Evolutionary conservation across 1,139 yeast species (phyloP).

Genomic region (Yamadazyma atmosphaerica): DNA sequence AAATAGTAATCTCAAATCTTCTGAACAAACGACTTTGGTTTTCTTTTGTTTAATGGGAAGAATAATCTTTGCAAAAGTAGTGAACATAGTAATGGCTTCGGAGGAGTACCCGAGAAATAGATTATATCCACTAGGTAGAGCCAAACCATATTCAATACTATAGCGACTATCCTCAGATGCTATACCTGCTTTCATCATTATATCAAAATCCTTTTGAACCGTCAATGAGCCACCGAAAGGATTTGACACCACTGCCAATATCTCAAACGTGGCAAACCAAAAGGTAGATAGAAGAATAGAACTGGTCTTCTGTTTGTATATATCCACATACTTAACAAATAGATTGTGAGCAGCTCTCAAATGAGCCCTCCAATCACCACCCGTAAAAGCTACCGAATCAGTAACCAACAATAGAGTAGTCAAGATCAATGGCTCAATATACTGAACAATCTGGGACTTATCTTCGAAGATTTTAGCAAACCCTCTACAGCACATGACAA

Average conservation of each 20-base stretch:
- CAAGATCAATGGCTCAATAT: constrained; percentile 18
- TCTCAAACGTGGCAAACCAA: constrained; percentile 22
- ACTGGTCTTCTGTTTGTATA: constrained; percentile 10
- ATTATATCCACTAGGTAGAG: constrained; percentile 17
- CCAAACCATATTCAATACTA: constrained; percentile 20
- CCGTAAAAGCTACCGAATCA: constrained; percentile 16
- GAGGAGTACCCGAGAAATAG: constrained; percentile 18
- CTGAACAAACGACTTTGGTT: constrained; percentile 7
- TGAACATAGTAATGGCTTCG: constrained; percentile 12
- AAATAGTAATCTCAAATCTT: constrained; percentile 13
- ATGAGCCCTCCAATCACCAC: constrained; percentile 21
- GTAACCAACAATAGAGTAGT: constrained; percentile 19
- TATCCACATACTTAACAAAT: constrained; percentile 16
- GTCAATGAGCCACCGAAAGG: constrained; percentile 20
- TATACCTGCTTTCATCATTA: constrained; percentile 15
- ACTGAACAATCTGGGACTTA: constrained; percentile 9
- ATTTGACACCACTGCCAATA: constrained; percentile 19
- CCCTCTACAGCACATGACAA: constrained; percentile 14
- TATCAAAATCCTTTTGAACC: constrained; percentile 14
- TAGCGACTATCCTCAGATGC: constrained; percentile 24
- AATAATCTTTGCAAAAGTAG: constrained; percentile 13
- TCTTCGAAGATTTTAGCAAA: constrained; percentile 14
- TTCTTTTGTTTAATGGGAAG: constrained; percentile 13
- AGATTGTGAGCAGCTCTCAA: constrained; percentile 18
- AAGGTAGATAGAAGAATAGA: constrained; percentile 17